phyloP scores from a whole-genome alignment of 345 rosid genomes.

The Garcia nutans region DNA sequence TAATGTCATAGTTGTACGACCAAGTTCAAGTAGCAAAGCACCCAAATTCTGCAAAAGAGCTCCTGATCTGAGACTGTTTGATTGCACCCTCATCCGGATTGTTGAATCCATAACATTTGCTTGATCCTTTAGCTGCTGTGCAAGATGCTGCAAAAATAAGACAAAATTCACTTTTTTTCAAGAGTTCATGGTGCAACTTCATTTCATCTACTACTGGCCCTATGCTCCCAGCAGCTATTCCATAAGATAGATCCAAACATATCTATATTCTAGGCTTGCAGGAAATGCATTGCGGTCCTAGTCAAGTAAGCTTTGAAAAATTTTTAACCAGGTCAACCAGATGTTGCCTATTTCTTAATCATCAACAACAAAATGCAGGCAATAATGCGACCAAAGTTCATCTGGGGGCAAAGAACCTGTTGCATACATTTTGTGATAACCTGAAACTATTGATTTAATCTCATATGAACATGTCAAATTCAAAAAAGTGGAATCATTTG shows the following conservation, averaged over 20 bases:
- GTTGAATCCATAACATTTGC: background rate
- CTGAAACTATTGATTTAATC: background rate
- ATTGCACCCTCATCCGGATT: background rate
- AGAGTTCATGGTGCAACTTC: background rate
- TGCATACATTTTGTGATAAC: background rate
- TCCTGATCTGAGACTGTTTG: background rate
- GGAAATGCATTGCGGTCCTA: background rate
- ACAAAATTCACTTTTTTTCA: background rate
- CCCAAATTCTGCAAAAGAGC: background rate
- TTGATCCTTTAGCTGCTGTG: background rate
- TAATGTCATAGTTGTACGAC: background rate
- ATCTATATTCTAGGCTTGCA: background rate
- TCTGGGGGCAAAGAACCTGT: background rate
- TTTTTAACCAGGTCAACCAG: background rate
- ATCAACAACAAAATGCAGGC: background rate
- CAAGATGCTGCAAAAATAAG: background rate
- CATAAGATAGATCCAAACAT: background rate
- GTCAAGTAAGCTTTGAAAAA: background rate
- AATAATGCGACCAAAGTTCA: background rate
- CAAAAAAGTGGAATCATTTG: background rate
- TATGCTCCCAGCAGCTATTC: background rate
- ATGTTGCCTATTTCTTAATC: background rate
- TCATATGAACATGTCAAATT: background rate
- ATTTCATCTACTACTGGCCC: background rate
- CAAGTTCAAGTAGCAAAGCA: constrained; percentile 2